Percentiles rank a stretch among this genome's conserved stretches.
Conservation (phyloP, 768 basidiomycete species). For the Exidia glandulosa region DNA sequence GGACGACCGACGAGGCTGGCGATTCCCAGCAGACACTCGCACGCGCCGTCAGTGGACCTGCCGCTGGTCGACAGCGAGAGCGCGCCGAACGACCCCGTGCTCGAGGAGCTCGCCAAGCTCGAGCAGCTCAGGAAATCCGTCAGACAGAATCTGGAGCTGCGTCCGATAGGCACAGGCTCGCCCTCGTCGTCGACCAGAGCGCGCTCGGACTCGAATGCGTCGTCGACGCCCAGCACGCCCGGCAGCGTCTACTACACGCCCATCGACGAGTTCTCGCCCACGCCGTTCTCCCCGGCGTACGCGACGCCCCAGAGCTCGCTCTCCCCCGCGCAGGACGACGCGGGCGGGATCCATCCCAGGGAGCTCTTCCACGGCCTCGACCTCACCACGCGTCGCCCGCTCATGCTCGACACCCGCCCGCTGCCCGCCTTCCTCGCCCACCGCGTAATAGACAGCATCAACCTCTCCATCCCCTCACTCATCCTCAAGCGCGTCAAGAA, state of each 20-base stretch:
- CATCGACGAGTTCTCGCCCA: slow-evolving; percentile 23
- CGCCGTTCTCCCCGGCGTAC: slow-evolving; percentile 21
- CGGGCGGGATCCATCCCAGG: neutral
- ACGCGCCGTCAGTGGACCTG: neutral
- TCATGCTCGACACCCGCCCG: slow-evolving; percentile 77
- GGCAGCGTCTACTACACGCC: slow-evolving; percentile 44
- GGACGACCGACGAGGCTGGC: neutral
- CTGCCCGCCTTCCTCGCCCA: slow-evolving; percentile 50
- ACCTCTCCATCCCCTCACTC: slow-evolving; percentile 81
- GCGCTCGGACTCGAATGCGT: neutral
- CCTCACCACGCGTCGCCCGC: slow-evolving; percentile 39
- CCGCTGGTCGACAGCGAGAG: neutral
- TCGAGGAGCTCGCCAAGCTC: neutral
- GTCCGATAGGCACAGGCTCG: neutral
- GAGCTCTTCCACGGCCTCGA: slow-evolving; percentile 8
- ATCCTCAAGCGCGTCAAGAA: slow-evolving; percentile 79
- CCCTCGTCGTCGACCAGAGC: neutral
- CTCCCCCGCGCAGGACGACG: neutral
- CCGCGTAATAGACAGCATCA: slow-evolving; percentile 61
- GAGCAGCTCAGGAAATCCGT: neutral
- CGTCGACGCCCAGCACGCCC: neutral
- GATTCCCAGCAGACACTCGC: neutral
- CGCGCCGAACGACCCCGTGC: neutral
- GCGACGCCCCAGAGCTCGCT: neutral
- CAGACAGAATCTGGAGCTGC: neutral